Percentiles rank a stretch among this genome's conserved stretches.
These are phyloP conservation scores for Graphilbum sp. DNA, from an alignment of 2,329 filamentous ascomycete genomes.

Conservation along the genomic window DNA sequence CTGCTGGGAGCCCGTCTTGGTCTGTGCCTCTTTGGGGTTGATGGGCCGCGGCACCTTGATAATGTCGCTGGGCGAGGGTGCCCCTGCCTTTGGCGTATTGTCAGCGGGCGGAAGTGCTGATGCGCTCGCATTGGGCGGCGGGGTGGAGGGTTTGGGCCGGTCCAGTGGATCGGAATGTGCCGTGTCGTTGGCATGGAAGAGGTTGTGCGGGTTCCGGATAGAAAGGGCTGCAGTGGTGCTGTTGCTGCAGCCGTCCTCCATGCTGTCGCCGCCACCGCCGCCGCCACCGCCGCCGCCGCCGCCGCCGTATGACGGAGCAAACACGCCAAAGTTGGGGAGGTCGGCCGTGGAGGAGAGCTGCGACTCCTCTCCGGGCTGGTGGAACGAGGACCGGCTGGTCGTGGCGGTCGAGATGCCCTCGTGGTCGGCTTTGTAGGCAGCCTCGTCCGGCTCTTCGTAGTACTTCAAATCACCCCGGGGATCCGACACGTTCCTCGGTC, in stretches of 20 bases:
- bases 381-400: conserved; percentile 8
- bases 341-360: not conserved
- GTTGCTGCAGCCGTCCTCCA: conserved; percentile 1
- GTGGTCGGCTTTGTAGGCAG: conserved; percentile 57
- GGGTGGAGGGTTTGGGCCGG: not conserved
- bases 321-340: not conserved
- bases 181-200: not conserved
- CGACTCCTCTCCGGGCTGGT: not conserved
- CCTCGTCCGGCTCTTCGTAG: conserved; percentile 77
- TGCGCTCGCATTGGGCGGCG: not conserved
- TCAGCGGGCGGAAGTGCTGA: not conserved
- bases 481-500: conserved; percentile 55
- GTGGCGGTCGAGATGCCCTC: conserved; percentile 19
- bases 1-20: conserved; percentile 47
- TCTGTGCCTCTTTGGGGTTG: conserved; percentile 64
- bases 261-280: not conserved
- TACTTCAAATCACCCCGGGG: conserved; percentile 70
- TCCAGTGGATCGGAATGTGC: too few species aligned
- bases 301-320: not conserved
- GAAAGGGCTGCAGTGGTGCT: conserved; percentile 8
- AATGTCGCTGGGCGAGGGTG: conserved; percentile 17
- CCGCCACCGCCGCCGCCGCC: not conserved
- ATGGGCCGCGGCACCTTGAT: conserved; percentile 40
- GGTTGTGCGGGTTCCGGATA: conserved; percentile 4
- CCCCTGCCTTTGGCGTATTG: conserved; percentile 11